Evolutionary conservation across 495 filamentous ascomycete species (phyloP).

Genomic region (Aspergillus heteromorphus): DNA sequence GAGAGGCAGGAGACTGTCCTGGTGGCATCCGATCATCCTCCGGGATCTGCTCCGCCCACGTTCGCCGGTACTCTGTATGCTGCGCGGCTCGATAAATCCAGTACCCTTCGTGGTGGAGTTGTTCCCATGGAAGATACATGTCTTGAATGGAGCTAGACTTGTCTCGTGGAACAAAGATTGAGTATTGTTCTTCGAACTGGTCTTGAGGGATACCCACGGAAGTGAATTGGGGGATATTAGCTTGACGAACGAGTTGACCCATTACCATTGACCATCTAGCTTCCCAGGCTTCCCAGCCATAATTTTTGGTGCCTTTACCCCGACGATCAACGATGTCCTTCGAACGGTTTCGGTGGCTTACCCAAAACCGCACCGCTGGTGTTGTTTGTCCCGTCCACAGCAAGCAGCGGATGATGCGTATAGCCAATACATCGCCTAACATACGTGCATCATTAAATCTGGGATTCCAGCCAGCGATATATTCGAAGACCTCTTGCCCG

Average conservation of each 20-base stretch:
- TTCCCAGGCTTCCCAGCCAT: conserved; percentile 87
- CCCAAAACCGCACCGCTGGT: conserved; percentile 70
- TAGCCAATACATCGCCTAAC: conserved; percentile 70
- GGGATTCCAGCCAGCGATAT: conserved; percentile 78
- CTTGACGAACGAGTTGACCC: conserved; percentile 69
- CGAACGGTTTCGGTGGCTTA: conserved; percentile 62
- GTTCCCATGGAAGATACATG: conserved; percentile 67
- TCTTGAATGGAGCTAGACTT: conserved; percentile 61
- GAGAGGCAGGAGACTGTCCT: conserved; percentile 59
- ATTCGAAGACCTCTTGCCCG: conserved; percentile 74
- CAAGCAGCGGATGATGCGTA: conserved; percentile 74
- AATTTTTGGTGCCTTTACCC: conserved; percentile 75
- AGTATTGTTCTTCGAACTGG: conserved; percentile 20
- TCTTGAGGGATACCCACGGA: conserved; percentile 16
- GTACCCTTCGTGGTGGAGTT: conserved; percentile 82
- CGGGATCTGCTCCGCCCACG: conserved; percentile 61
- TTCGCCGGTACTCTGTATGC: conserved; percentile 55
- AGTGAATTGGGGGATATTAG: conserved; percentile 40
- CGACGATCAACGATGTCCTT: conserved; percentile 71
- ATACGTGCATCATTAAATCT: conserved; percentile 82
- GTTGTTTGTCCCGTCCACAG: conserved; percentile 71
- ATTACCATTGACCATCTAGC: conserved; percentile 76
- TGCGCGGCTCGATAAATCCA: conserved; percentile 71
- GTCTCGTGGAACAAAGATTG: conserved; percentile 58
- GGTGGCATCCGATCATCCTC: conserved; percentile 67